These are phyloP conservation scores for Gastrolobium bilobum DNA, from an alignment of 306 rosid genomes.

Conservation along the genomic window DNA sequence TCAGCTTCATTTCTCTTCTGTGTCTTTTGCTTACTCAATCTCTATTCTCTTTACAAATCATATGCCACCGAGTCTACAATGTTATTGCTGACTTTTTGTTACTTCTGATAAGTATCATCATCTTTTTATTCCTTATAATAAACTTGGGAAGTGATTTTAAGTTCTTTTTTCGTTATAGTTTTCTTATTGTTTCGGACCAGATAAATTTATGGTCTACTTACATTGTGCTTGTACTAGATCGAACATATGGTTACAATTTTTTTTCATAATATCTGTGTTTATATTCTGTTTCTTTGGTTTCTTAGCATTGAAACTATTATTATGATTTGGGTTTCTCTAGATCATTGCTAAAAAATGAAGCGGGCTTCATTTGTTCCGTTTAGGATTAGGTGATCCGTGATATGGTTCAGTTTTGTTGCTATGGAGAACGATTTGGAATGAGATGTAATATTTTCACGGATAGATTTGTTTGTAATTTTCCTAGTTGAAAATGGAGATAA, in stretches of 20 bases:
- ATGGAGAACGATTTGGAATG: conserved; percentile 42
- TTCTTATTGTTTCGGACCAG: conserved; percentile 39
- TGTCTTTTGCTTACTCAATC: conserved; percentile 40
- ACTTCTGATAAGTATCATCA: conserved; percentile 31
- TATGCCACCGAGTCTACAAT: conserved; percentile 16
- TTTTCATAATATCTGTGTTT: conserved; percentile 5
- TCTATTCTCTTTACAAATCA: background rate
- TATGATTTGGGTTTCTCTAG: conserved; percentile 36
- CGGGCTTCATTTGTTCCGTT: conserved; percentile 39
- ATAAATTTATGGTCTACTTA: conserved; percentile 36
- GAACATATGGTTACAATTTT: background rate
- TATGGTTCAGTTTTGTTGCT: conserved; percentile 39
- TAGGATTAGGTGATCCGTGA: conserved; percentile 43
- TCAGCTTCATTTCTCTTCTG: conserved; percentile 51
- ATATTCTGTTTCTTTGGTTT: conserved; percentile 23
- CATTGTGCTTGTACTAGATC: conserved; percentile 47
- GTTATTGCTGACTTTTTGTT: background rate
- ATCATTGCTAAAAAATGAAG: conserved; percentile 28
- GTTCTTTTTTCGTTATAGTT: conserved; percentile 1
- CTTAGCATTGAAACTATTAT: conserved; percentile 41
- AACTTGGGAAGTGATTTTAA: background rate
- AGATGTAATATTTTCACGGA: conserved; percentile 24
- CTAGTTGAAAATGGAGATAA: conserved; percentile 38
- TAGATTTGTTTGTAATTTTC: conserved; percentile 20
- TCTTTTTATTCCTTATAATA: conserved; percentile 40